Conservation (phyloP, 352 stramenopile genomes). For the Phytophthora fragariaefolia region DNA sequence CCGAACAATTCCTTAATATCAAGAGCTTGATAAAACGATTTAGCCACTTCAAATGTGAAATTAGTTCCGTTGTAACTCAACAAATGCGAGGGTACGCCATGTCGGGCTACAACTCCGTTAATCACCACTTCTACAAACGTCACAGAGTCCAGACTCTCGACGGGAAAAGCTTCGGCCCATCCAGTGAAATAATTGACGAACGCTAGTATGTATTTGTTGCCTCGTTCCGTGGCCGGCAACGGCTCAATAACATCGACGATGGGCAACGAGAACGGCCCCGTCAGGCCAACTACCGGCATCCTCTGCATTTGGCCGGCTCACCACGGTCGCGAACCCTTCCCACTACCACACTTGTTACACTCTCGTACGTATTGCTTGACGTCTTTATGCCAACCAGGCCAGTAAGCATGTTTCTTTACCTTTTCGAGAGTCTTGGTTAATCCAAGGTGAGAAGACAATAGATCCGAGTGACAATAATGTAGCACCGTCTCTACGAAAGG, state of each 20-base stretch:
- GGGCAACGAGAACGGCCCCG: neutral
- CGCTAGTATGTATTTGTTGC: slow-evolving; percentile 1
- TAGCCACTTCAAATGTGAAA: slow-evolving; percentile 1
- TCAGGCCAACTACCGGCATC: slow-evolving; percentile 5
- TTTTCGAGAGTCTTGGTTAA: slow-evolving; percentile 2
- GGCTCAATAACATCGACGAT: neutral
- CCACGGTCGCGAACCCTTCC: slow-evolving; percentile 1
- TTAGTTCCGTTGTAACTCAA: slow-evolving; percentile 9
- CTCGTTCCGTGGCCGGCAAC: neutral
- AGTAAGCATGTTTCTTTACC: neutral
- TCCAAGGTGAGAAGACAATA: slow-evolving; percentile 4
- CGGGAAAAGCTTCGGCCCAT: neutral
- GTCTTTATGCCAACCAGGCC: neutral
- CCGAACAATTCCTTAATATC: slow-evolving; percentile 11
- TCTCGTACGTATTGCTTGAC: neutral
- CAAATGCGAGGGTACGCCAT: neutral
- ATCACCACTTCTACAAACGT: neutral
- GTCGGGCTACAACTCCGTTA: neutral
- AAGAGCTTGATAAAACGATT: slow-evolving; percentile 4
- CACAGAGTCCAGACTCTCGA: neutral
- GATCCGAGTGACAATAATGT: slow-evolving; percentile 10
- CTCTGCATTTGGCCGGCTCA: slow-evolving; percentile 4
- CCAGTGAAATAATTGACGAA: neutral
- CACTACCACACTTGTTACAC: neutral
- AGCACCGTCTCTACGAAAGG: slow-evolving; percentile 10